Percentiles rank a stretch among this genome's conserved stretches.
These are phyloP conservation scores for Lathyrus tuberosus DNA, from an alignment of 306 rosid genomes.

Conservation along the genomic window DNA sequence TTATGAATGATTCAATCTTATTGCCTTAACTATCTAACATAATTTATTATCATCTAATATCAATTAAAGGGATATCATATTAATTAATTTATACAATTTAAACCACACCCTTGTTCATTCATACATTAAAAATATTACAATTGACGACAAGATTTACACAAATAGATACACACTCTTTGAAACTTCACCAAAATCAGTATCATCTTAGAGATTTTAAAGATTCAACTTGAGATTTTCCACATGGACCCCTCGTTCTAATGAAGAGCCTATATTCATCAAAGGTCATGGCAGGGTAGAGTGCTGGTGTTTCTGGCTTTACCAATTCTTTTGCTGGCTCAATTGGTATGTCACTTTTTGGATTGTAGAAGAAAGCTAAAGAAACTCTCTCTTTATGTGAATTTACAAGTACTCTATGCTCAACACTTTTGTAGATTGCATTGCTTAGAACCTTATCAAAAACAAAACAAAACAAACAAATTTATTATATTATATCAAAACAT, in stretches of 20 bases:
- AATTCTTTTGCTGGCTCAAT: conserved; percentile 73
- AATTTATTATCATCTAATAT: too few species aligned
- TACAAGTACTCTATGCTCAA: conserved; percentile 87
- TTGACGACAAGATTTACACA: too few species aligned
- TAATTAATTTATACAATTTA: too few species aligned
- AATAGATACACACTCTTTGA: too few species aligned
- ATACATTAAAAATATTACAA: too few species aligned
- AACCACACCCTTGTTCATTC: too few species aligned
- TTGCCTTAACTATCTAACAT: too few species aligned
- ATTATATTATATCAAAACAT: too few species aligned
- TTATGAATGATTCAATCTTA: too few species aligned
- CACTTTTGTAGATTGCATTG: conserved; percentile 80
- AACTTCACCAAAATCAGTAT: too few species aligned
- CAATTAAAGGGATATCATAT: too few species aligned
- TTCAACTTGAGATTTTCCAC: conserved; percentile 85
- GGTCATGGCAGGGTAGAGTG: conserved; percentile 69
- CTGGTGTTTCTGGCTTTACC: conserved; percentile 54
- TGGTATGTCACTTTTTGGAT: conserved; percentile 79
- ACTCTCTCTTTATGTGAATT: conserved; percentile 72
- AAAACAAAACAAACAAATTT: neutral
- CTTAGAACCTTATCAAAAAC: conserved; percentile 63
- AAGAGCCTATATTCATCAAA: conserved; percentile 78
- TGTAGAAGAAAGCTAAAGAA: conserved; percentile 92
- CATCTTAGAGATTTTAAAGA: conserved; percentile 52
- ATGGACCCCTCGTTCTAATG: conserved; percentile 78